Conservation (phyloP, 352 stramenopile species). For the Phytopythium sindhum region DNA sequence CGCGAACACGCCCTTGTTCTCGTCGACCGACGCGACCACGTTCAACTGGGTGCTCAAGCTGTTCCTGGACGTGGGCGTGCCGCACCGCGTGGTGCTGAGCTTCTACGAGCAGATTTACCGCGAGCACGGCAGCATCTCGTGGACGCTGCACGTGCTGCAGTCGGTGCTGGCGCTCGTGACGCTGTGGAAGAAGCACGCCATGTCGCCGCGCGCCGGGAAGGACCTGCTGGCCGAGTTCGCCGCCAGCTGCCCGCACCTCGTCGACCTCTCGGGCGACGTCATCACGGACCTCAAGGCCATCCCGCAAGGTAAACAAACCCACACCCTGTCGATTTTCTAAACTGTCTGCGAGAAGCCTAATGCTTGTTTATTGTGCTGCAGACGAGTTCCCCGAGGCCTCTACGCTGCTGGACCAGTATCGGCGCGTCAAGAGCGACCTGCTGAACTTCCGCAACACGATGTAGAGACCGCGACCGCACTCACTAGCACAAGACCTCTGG, state of each 20-base stretch:
- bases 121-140: constrained; percentile 40
- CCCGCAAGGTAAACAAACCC: constrained; percentile 55
- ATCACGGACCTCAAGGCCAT: constrained; percentile 80
- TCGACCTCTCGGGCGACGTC: constrained; percentile 75
- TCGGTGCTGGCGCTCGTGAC: constrained; percentile 70
- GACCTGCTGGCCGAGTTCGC: constrained; percentile 73
- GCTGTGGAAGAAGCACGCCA: constrained; percentile 83
- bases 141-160: constrained; percentile 76
- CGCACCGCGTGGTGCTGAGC: constrained; percentile 66
- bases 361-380: constrained; percentile 18
- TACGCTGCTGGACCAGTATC: constrained; percentile 68
- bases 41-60: constrained; percentile 84
- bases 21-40: constrained; percentile 55
- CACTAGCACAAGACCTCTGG: background rate
- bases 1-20: constrained; percentile 27
- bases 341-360: no score
- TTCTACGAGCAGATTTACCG: constrained; percentile 83
- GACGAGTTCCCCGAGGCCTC: constrained; percentile 58
- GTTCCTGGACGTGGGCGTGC: constrained; percentile 78
- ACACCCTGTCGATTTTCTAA: no score
- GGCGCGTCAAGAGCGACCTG: constrained; percentile 67
- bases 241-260: constrained; percentile 70
- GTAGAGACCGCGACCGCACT: constrained; percentile 27
- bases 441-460: constrained; percentile 67
- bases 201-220: constrained; percentile 61